These are phyloP conservation scores for Fusarium sterilihyphosum DNA, from an alignment of 2,329 filamentous ascomycete species.

Conservation along the genomic window DNA sequence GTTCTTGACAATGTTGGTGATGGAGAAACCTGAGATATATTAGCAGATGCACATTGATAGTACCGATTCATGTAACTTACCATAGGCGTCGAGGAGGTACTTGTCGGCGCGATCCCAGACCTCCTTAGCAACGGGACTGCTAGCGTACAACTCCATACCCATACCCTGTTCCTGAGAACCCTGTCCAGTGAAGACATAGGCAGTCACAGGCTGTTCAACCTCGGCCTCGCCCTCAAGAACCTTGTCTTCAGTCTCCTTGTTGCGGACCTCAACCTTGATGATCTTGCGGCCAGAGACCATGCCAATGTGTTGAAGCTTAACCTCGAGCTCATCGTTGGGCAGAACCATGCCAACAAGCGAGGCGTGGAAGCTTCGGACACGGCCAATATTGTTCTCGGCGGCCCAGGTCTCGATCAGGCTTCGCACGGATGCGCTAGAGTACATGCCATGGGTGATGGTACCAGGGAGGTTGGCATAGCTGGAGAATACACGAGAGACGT, in stretches of 20 bases:
- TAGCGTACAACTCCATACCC: slow-evolving; percentile 98
- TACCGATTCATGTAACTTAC: slow-evolving; percentile 59
- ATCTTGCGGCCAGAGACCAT: slow-evolving; percentile 99
- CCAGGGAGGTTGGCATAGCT: slow-evolving; percentile 95
- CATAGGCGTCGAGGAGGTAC: slow-evolving; percentile 98
- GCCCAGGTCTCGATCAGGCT: slow-evolving; percentile 99
- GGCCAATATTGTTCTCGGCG: slow-evolving; percentile 97
- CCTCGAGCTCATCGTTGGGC: slow-evolving; percentile 93
- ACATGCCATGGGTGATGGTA: slow-evolving; percentile 99
- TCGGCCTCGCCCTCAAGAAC: slow-evolving; percentile 95
- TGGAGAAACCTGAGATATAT: slow-evolving; percentile 77
- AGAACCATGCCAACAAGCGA: slow-evolving; percentile 98
- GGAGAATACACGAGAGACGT: slow-evolving; percentile 96
- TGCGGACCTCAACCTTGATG: slow-evolving; percentile 97
- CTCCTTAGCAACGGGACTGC: slow-evolving; percentile 92
- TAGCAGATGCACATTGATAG: slow-evolving; percentile 4
- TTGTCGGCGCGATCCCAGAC: slow-evolving; percentile 98
- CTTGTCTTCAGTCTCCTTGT: slow-evolving; percentile 96
- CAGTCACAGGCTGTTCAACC: slow-evolving; percentile 95
- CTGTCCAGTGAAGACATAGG: slow-evolving; percentile 98
- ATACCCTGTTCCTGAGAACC: slow-evolving; percentile 99
- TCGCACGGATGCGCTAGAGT: slow-evolving; percentile 95
- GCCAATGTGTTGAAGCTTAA: slow-evolving; percentile 94
- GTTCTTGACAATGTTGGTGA: slow-evolving; percentile 99
- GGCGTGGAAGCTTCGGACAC: slow-evolving; percentile 96